Evolutionary conservation across 768 basidiomycete species (phyloP), one percentile per base, ranked within the genome.

Genomic region (Punctularia strigosozonata): DNA sequence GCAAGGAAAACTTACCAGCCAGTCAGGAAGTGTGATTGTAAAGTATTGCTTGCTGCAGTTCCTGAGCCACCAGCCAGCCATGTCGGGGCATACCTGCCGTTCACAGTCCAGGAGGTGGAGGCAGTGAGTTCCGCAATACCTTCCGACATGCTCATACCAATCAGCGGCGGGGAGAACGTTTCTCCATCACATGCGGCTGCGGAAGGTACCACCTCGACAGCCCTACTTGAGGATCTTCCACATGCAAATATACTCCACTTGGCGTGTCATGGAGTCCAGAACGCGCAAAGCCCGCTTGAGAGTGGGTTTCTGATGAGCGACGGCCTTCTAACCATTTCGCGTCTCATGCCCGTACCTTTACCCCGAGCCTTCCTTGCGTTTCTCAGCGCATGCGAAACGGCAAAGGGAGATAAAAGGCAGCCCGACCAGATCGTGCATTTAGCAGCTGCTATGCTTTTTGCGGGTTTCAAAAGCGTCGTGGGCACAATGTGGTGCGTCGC

Each of bases 181-280:
- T n/a, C n/a, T n/a, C n/a, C n/a, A n/a, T n/a, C n/a, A n/a, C n/a
- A n/a, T n/a, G n/a, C n/a, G n/a, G n/a, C n/a, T n/a, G n/a, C n/a
- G n/a, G n/a, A n/a, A 22, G 19, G n/a, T 20, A 10, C 24, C 3
- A 20, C 32, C 25, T 13, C 35, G 7, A 17, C 21, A 5, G 19
- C 24, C 4, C 30, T 42, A 3, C 34, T 26, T n/a, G 17, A 20
- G 4, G 32, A 25, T 30, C 26, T 45, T 6, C 25, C 12, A 6
- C 25, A 40, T 6, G 15, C 35, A 6, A n/a, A 24, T 17, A 24
- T 31, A 18, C 28, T 50, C 4, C 67, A 71, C 38, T 38, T 69
- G 5, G 59, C 66, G 1, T 66, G 64, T 36, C 62, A 64, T 22
- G 63, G 56, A n/a, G 39, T 48, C 17, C 57, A 66, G 34, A 10